Conservation (phyloP, 1,139 yeast genomes). For the Hanseniaspora uvarum region DNA sequence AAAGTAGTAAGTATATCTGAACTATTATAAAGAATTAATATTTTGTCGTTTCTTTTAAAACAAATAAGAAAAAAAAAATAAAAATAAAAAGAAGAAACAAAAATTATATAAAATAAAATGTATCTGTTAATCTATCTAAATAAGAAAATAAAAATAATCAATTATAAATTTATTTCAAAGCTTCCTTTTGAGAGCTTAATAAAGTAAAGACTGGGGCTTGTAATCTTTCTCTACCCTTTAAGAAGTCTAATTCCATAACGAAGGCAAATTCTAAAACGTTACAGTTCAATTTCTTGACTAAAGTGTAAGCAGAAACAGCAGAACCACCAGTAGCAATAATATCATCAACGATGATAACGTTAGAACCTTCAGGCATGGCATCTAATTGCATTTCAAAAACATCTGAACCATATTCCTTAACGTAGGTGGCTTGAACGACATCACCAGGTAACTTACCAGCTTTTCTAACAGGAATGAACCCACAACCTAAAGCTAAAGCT, state of each 20-base stretch:
- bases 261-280: conserved; percentile 71
- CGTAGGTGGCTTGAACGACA: conserved; percentile 57
- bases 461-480: conserved; percentile 91
- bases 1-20: background rate
- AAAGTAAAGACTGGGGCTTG: conserved; percentile 79
- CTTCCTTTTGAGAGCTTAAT: conserved; percentile 68
- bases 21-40: background rate
- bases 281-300: conserved; percentile 57
- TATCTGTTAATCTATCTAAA: background rate
- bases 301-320: conserved; percentile 86
- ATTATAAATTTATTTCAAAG: conserved; percentile 23
- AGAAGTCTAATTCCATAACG: conserved; percentile 87
- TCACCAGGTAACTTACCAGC: conserved; percentile 92
- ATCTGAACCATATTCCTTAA: conserved; percentile 89
- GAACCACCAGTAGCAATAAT: conserved; percentile 97
- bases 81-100: background rate
- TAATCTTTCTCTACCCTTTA: conserved; percentile 84
- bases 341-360: conserved; percentile 82
- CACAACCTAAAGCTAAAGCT: conserved; percentile 79
- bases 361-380: conserved; percentile 69
- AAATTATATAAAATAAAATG: background rate
- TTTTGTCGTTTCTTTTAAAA: no score
- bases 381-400: conserved; percentile 79
- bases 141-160: background rate
- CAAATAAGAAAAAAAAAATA: background rate